Base-by-base conservation (phyloP, 192 early-diverging fungal genomes). In the Dimargaris xerosporica region DNA sequence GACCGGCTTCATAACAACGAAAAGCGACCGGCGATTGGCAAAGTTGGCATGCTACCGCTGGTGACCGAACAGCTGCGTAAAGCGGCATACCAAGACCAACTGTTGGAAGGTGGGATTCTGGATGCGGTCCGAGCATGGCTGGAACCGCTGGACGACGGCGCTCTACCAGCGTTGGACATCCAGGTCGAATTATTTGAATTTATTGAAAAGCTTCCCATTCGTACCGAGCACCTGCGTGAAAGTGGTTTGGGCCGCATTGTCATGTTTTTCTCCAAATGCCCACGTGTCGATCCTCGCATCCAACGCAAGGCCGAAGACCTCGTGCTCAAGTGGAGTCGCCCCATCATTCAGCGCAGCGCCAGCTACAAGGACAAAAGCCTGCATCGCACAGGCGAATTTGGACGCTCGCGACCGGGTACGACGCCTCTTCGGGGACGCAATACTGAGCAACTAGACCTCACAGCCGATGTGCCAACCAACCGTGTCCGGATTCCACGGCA, bases 231-330 rank as follows among this genome's bases (percentile, higher is more conserved):
- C 66, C 72, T 95, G 52, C 80, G 88, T 41, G 85, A 86, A 61
- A 90, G 86, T 60, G 79, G 82, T 28, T 76, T 96, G 30, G 93
- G 93, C 16, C 84, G 85, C 44, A 83, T 96, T 31, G 75, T 96
- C 31, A 78, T 82, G 69, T 96, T 96, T 70, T 92, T 91, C 73
- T 84, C 87, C 64, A 93, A 91, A 65, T 91, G 86, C 29, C 80
- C 85, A 66, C 75, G 90, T 31, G 80, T 89, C n/a, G 75, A 82
- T 25, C 76, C 83, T 16, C 62, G 58, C 26, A 81, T 89, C 53
- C 79, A 83, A 53, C 82, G 86, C 51, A 73, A 73, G 30, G 90
- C 88, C n/a, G 79, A 87, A 64, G 80, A 87, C 44, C 82, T 95
- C 53, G 77, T 86, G 46, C 85, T 81, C 64, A 84, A 79, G 67